Percentiles rank a stretch among this genome's conserved stretches.
phyloP scores from a whole-genome alignment of 2,329 filamentous ascomycete species.

The Xylaria sp. region DNA sequence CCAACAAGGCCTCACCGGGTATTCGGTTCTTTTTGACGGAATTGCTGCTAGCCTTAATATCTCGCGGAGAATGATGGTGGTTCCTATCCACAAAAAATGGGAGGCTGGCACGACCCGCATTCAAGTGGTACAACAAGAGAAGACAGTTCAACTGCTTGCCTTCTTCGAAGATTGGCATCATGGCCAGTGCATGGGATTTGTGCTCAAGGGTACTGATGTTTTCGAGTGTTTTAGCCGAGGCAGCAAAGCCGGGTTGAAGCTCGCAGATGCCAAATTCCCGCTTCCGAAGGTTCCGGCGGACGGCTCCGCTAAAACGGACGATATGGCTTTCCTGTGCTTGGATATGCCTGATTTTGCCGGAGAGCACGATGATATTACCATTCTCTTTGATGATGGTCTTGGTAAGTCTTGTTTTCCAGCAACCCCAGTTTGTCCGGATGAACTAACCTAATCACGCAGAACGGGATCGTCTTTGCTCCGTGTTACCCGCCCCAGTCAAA shows the following conservation, averaged over 20 bases:
- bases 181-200: slow-evolving; percentile 88
- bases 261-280: slow-evolving; percentile 91
- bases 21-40: slow-evolving; percentile 77
- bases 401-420: slow-evolving; percentile 63
- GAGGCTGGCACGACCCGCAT: slow-evolving; percentile 82
- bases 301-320: slow-evolving; percentile 62
- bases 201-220: slow-evolving; percentile 83
- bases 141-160: slow-evolving; percentile 78
- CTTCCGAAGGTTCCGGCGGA: slow-evolving; percentile 71
- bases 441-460: slow-evolving; percentile 53
- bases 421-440: not conserved
- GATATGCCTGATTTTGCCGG: slow-evolving; percentile 90
- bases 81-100: slow-evolving; percentile 95
- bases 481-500: slow-evolving; percentile 67
- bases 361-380: slow-evolving; percentile 90
- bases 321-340: slow-evolving; percentile 81
- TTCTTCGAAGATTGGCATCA: slow-evolving; percentile 92
- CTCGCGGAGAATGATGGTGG: slow-evolving; percentile 85
- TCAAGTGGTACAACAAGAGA: slow-evolving; percentile 81
- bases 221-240: slow-evolving; percentile 76
- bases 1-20: slow-evolving; percentile 82
- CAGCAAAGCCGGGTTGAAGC: slow-evolving; percentile 76
- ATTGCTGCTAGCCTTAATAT: slow-evolving; percentile 81
- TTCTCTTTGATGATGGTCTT: slow-evolving; percentile 82
- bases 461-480: slow-evolving; percentile 62